Evolutionary conservation across 2,329 filamentous ascomycete species (phyloP).

Genomic region (Fusarium dimerum): DNA sequence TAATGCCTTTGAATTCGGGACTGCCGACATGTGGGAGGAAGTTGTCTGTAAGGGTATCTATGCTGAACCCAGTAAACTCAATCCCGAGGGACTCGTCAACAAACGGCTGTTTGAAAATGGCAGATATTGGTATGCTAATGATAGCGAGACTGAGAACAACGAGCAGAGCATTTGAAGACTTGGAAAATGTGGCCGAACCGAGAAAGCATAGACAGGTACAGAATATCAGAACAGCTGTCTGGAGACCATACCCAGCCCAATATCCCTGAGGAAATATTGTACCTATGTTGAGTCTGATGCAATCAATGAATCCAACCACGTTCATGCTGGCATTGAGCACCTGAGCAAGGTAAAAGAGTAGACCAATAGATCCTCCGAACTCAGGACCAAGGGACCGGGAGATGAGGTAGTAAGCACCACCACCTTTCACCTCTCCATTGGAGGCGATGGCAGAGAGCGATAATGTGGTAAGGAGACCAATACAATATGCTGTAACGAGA

Average conservation of each 20-base stretch:
- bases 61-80: slow-evolving; percentile 75
- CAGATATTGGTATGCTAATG: slow-evolving; percentile 80
- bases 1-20: slow-evolving; percentile 60
- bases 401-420: slow-evolving; percentile 86
- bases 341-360: slow-evolving; percentile 89
- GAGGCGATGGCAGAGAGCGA: slow-evolving; percentile 88
- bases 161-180: slow-evolving; percentile 76
- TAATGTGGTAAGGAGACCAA: slow-evolving; percentile 82
- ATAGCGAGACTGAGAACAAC: slow-evolving; percentile 71
- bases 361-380: slow-evolving; percentile 84
- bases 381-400: slow-evolving; percentile 83
- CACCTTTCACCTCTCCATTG: slow-evolving; percentile 85
- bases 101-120: slow-evolving; percentile 69
- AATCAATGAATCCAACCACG: slow-evolving; percentile 82
- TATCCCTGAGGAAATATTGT: slow-evolving; percentile 66
- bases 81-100: slow-evolving; percentile 61
- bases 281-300: slow-evolving; percentile 75
- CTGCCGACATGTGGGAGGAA: slow-evolving; percentile 69
- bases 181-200: slow-evolving; percentile 77
- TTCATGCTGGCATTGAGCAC: slow-evolving; percentile 87
- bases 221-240: slow-evolving; percentile 68
- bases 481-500: slow-evolving; percentile 72
- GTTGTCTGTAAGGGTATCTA: slow-evolving; percentile 72
- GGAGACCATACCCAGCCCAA: slow-evolving; percentile 76
- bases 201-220: slow-evolving; percentile 78